Conservation (phyloP, 2,329 filamentous ascomycete species). For the Lojkania enalia region DNA sequence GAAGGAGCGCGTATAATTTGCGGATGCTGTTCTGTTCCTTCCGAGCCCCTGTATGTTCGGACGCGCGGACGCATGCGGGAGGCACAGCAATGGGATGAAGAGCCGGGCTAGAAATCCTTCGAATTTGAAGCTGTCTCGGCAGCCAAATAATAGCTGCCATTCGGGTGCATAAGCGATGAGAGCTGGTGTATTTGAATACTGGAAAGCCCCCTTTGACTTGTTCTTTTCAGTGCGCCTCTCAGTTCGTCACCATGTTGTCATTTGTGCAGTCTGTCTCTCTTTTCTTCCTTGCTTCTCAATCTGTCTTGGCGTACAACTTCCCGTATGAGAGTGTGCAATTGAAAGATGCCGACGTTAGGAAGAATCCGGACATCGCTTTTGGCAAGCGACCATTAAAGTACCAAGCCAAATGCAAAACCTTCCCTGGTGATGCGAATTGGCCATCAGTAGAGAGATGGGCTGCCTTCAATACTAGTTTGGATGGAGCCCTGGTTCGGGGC, state of each 20-base stretch:
- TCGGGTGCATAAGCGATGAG: neutral
- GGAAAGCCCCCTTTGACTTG: neutral
- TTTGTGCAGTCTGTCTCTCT: conserved; percentile 3
- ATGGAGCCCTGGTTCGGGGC: conserved; percentile 25
- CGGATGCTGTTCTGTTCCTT: neutral
- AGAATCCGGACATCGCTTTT: conserved; percentile 29
- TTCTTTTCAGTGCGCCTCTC: neutral
- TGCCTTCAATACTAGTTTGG: conserved; percentile 26
- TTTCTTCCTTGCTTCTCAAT: conserved; percentile 6
- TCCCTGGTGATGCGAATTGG: conserved; percentile 31
- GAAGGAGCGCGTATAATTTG: neutral
- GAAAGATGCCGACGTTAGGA: conserved; percentile 21
- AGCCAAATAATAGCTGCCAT: neutral
- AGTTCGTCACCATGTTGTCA: conserved; percentile 11
- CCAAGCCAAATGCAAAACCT: conserved; percentile 25
- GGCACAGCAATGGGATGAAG: neutral
- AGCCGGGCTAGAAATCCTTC: neutral
- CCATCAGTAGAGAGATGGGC: conserved; percentile 26
- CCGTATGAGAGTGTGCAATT: conserved; percentile 27
- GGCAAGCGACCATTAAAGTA: conserved; percentile 13
- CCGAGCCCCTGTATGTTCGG: neutral
- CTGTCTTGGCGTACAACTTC: conserved; percentile 26
- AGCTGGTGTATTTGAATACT: neutral
- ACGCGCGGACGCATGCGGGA: neutral
- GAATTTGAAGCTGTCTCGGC: neutral